Base-by-base conservation (phyloP, 176 grass and related monocot genomes). In the Phyllostachys edulis region DNA sequence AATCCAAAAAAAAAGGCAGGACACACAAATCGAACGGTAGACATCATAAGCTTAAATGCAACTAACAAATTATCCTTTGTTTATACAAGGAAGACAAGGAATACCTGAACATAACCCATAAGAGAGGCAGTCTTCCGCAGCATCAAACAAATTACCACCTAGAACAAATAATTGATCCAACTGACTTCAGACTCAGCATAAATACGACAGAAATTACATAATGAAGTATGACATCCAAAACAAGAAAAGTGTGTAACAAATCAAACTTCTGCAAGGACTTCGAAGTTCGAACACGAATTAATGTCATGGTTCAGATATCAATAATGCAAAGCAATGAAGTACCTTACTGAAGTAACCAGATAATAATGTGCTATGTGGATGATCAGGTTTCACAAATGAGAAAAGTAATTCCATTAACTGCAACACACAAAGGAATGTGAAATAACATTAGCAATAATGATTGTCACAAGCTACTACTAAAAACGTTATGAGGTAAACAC, bases 291-390 rank as follows among this genome's bases (percentile, higher is more conserved):
- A 79, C 39, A 71, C 3, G 0, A 55, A 44, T 78, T 69, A 79
- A 40, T 67, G 67, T 20, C 51, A 84, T 86, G 18, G 55, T 37
- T 55, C 37, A 63, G 54, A 81, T 37, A 79, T 12, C 55, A 63
- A 79, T 26, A 71, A 42, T 67, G 20, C 1, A 57, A 42, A 83
- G 15, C n/a, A 65, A 75, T n/a, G 27, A 68, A 87, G 71, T 96
- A 99, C 97, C 91, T 99, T 99, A 82, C 93, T 99, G 75, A 99
- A 99, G 80, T 99, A 99, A 84, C 97, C 97, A 84, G 93, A 92
- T 62, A 94, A 89, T 45, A 96, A 88, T 84, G 93, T 91, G 67
- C 84, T 92, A 75, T 99, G 93, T 38, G 87, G 76, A 64, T 94
- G 84, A 85, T 92, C 93, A 66, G 91, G 91, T 84, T 92, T 99